These are phyloP conservation scores for Phylloporus sp. DNA, from an alignment of 768 basidiomycete species.

Conservation along the genomic window DNA sequence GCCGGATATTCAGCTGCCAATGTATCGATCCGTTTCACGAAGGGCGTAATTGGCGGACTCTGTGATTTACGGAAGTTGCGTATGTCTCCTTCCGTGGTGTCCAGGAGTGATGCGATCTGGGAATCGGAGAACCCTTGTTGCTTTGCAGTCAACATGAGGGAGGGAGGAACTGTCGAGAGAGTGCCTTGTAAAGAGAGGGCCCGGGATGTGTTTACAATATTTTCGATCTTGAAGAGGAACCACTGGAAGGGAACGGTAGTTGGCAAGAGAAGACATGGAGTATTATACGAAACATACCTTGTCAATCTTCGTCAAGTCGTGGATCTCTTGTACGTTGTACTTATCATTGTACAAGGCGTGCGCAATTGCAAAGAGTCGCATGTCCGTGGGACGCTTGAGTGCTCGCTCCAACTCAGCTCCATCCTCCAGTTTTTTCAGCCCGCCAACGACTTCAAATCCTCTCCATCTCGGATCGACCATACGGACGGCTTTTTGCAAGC, in stretches of 20 bases:
- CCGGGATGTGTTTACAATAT: slow-evolving; percentile 88
- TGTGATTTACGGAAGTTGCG: slow-evolving; percentile 84
- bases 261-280: neutral
- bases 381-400: slow-evolving; percentile 84
- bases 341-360: slow-evolving; percentile 94
- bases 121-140: slow-evolving; percentile 92
- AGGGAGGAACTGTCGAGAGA: slow-evolving; percentile 63
- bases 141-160: slow-evolving; percentile 85
- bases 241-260: slow-evolving; percentile 49
- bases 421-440: slow-evolving; percentile 78
- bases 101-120: slow-evolving; percentile 84
- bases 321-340: slow-evolving; percentile 86
- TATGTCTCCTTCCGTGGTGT: slow-evolving; percentile 69
- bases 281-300: slow-evolving; percentile 46
- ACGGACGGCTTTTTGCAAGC: slow-evolving; percentile 95
- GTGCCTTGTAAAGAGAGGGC: slow-evolving; percentile 67
- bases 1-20: slow-evolving; percentile 98
- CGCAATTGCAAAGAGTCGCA: slow-evolving; percentile 94
- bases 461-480: slow-evolving; percentile 96
- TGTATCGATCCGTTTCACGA: slow-evolving; percentile 99
- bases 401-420: slow-evolving; percentile 65
- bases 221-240: slow-evolving; percentile 99
- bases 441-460: slow-evolving; percentile 94
- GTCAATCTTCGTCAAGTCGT: slow-evolving; percentile 97
- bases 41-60: slow-evolving; percentile 73